Percentiles rank a stretch among this genome's conserved stretches.
phyloP scores from a whole-genome alignment of 805 yeast genomes.

The Ogataea trehalophila region DNA sequence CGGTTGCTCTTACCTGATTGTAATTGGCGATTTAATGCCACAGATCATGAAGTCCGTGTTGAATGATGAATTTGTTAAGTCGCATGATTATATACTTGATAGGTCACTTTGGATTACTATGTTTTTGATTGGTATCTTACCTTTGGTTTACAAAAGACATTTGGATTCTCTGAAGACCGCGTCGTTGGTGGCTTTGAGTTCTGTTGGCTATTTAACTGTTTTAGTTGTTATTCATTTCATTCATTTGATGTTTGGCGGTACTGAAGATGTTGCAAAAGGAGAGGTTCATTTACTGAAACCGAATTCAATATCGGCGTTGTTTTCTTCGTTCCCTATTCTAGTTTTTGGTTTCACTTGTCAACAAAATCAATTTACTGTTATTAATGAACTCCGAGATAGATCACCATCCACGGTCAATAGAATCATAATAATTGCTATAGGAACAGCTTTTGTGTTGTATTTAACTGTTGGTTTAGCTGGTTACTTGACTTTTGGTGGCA shows the following conservation, averaged over 20 bases:
- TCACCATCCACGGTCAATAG: conserved; percentile 41
- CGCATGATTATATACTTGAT: conserved; percentile 25
- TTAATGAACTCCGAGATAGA: conserved; percentile 69
- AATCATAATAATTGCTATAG: conserved; percentile 51
- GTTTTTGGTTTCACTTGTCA: conserved; percentile 96
- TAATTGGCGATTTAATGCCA: conserved; percentile 69
- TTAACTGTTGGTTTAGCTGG: conserved; percentile 75
- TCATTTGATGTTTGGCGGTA: conserved; percentile 47
- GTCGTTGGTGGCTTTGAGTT: conserved; percentile 72
- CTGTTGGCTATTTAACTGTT: conserved; percentile 72
- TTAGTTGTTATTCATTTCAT: conserved; percentile 71
- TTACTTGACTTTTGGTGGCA: conserved; percentile 80
- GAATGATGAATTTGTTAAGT: conserved; percentile 12
- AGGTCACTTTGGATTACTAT: conserved; percentile 60
- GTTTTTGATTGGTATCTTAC: conserved; percentile 49
- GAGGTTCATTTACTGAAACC: conserved; percentile 46
- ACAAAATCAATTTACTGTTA: conserved; percentile 86
- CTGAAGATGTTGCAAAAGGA: conserved; percentile 55
- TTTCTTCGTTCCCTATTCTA: conserved; percentile 81
- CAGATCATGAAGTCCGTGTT: conserved; percentile 39
- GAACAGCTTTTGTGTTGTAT: conserved; percentile 58
- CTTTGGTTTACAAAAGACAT: conserved; percentile 67
- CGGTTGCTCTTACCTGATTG: conserved; percentile 60
- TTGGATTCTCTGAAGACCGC: conserved; percentile 84
- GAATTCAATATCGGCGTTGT: conserved; percentile 38